Evolutionary conservation across 257 asterid species (phyloP), one percentile per base, ranked within the genome.

Genomic region (Voacanga thouarsii): DNA sequence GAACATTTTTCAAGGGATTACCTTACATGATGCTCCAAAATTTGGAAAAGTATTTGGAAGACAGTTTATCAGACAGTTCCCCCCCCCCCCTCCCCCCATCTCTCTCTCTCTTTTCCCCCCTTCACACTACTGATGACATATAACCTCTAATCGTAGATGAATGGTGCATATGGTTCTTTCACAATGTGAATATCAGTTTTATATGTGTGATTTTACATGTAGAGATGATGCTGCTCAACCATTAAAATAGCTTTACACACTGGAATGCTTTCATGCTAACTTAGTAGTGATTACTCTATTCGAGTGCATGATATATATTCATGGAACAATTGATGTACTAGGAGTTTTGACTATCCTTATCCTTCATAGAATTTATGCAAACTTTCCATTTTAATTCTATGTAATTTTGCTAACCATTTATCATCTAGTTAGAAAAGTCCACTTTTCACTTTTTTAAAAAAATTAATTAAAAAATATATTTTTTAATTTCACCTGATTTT

Each of bases 1-100:
- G 85, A 89, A 96, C 80, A 83, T 92, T 65, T 96, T 96, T 71
- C 86, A 77, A 89, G 97, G 99, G 53, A 86, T 92, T 83, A 96
- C 99, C 53, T 83, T 96, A 78, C 97, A 98, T 23, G 97, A 93
- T 73, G 98, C 99, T 83, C 98, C 98, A 28, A 90, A 84, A 84
- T 89, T 89, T 74, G 95, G 92, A 14, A 92, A 92, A 86, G 97
- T 96, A 76, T 96, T 93, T 84, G 99, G 99, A 76, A 98, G 99
- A 66, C 99, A 96, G 83, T 93, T 96, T 86, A 78, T 96, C 45
- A 98, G 99, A 70, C 99, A 96, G 98, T 51, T 71, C 2, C 2
- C 2, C 2, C 37, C 2, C 2, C 2, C 2, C 37, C n/a, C n/a
- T n/a, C n/a, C n/a, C n/a, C n/a, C n/a, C n/a, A n/a, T n/a, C n/a